These are phyloP conservation scores for Boehmeria nivea DNA, from an alignment of 306 rosid species.

Conservation along the genomic window DNA sequence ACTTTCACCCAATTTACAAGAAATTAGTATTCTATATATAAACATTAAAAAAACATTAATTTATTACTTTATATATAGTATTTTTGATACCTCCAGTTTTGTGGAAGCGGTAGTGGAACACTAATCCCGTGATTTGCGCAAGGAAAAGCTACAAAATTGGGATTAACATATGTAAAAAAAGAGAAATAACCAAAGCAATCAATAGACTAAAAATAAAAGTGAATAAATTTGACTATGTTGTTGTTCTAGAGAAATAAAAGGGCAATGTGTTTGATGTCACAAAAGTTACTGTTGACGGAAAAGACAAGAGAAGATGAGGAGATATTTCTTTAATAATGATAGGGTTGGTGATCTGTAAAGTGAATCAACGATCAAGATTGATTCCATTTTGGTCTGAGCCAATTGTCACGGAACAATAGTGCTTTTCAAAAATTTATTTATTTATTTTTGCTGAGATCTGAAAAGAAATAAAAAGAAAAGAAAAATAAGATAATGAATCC, in stretches of 20 bases:
- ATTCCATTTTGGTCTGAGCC: slow-evolving; percentile 1
- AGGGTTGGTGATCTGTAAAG: slow-evolving; percentile 11
- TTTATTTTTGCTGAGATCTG: too few relatives aligned
- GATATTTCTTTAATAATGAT: not conserved
- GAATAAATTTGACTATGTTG: slow-evolving; percentile 6
- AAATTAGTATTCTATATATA: not conserved
- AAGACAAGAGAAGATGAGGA: not conserved
- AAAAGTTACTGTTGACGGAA: not conserved
- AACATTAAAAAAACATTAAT: slow-evolving; percentile 7
- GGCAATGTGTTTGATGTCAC: not conserved
- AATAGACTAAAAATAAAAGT: not conserved
- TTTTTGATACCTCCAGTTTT: not conserved
- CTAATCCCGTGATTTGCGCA: slow-evolving; percentile 31
- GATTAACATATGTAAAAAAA: slow-evolving; percentile 11
- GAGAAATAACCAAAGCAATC: not conserved
- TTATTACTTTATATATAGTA: not conserved
- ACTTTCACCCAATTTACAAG: slow-evolving; percentile 17
- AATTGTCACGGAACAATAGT: slow-evolving; percentile 14
- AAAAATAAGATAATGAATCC: slow-evolving; percentile 1
- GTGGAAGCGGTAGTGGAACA: not conserved
- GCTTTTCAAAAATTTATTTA: not conserved
- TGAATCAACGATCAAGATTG: slow-evolving; percentile 27
- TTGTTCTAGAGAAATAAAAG: not conserved
- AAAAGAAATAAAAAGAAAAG: not conserved
- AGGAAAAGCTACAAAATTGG: slow-evolving; percentile 13